A percentile compares a stretch with the other conserved stretches of the same genome.
These are phyloP conservation scores for Schoenoplectus triqueter DNA, from an alignment of 202 grass and related monocot genomes.

Conservation along the genomic window DNA sequence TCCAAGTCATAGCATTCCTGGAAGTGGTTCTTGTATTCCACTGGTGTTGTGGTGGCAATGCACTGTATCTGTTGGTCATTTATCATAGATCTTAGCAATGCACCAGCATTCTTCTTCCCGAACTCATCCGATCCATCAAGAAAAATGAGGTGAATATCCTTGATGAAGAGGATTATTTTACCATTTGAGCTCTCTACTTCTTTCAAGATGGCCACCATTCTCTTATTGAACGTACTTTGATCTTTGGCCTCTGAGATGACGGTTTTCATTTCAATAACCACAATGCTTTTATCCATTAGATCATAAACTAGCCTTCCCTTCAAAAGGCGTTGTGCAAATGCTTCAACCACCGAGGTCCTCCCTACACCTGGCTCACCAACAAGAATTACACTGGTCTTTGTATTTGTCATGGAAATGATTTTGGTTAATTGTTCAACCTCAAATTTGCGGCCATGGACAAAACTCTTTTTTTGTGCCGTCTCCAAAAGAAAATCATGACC, in stretches of 20 bases:
- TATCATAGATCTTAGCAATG: slow-evolving; percentile 30
- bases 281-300: slow-evolving; percentile 32
- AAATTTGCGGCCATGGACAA: slow-evolving; percentile 22
- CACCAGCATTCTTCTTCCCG: slow-evolving; percentile 9
- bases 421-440: slow-evolving; percentile 17
- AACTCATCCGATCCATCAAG: not conserved
- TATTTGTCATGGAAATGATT: not conserved
- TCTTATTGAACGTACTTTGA: slow-evolving; percentile 21
- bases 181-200: slow-evolving; percentile 37
- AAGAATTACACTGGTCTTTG: slow-evolving; percentile 26
- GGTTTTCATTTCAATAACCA: slow-evolving; percentile 17
- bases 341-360: slow-evolving; percentile 33
- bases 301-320: slow-evolving; percentile 8
- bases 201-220: slow-evolving; percentile 31
- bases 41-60: slow-evolving; percentile 27
- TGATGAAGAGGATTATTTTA: slow-evolving; percentile 38
- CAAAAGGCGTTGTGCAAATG: slow-evolving; percentile 35
- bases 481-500: slow-evolving; percentile 38
- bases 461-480: slow-evolving; percentile 22
- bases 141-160: slow-evolving; percentile 41
- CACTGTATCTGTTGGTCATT: slow-evolving; percentile 31
- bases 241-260: slow-evolving; percentile 12
- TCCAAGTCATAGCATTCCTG: not conserved
- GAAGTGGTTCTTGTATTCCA: slow-evolving; percentile 22
- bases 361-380: slow-evolving; percentile 39